Evolutionary conservation across 371 early-diverging fungal genomes (phyloP).

Genomic region (Gilbertella persicaria): DNA sequence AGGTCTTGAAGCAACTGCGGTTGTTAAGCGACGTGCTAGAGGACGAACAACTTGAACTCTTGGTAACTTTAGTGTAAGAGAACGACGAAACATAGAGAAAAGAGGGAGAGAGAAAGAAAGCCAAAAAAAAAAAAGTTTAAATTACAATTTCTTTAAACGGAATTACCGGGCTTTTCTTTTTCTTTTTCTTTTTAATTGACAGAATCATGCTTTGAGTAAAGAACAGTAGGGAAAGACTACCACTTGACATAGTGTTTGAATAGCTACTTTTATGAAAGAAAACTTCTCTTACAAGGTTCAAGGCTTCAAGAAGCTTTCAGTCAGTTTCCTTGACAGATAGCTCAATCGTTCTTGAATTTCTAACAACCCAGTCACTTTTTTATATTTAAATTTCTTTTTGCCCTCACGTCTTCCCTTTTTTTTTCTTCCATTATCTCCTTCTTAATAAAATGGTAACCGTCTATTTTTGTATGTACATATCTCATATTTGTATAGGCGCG

Average conservation of each 20-base stretch:
- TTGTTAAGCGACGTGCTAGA: background rate
- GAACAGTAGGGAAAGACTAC: no score
- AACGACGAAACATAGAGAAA: background rate
- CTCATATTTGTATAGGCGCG: conserved; percentile 75
- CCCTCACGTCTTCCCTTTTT: no score
- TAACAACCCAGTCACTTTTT: no score
- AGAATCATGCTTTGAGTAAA: no score
- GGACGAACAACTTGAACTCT: background rate
- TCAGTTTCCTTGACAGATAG: no score
- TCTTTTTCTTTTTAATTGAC: background rate
- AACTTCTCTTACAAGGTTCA: no score
- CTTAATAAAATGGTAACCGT: conserved; percentile 1
- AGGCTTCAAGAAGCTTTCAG: no score
- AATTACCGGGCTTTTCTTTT: background rate
- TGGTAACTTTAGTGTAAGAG: background rate
- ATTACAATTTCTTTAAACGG: background rate
- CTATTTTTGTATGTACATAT: background rate
- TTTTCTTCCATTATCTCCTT: no score
- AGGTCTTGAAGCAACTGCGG: background rate
- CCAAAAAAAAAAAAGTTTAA: background rate
- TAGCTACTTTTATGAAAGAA: no score
- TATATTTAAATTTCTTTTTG: no score
- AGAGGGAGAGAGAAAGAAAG: background rate
- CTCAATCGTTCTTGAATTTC: no score
- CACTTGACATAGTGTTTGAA: no score